Evolutionary conservation across 345 rosid species (phyloP), one percentile per base, ranked within the genome.

Genomic region (Hypericum perforatum): DNA sequence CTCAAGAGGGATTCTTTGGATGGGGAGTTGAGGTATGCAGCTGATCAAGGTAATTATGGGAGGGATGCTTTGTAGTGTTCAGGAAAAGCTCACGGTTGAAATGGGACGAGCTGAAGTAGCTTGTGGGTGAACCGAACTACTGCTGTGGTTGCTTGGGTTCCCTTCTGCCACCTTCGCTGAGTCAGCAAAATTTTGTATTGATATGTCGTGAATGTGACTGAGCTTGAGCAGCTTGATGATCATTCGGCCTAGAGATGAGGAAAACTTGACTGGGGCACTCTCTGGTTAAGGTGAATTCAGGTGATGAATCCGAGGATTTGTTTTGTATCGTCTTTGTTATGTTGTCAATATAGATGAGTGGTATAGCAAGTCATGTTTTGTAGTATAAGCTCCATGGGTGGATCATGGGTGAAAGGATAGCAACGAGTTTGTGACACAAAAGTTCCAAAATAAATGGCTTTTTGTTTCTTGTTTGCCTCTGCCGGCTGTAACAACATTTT

Each of bases 301-400:
- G 85, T 76, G 78, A 80, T 68, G 52, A 70, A 68, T 76, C 63
- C 52, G 68, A 59, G 57, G 39, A 63, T 54, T 54, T 66, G 63
- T 63, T 54, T 62, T 67, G 56, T 73, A 68, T 72, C 72, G 41
- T 44, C 60, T 70, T 72, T 61, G 55, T 72, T 67, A 69, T 74
- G 62, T 56, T 63, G 46, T 57, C 51, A 67, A 40, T 59, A 41
- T 63, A 43, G 58, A 37, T 62, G 63, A 45, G 52, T 70, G 66
- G 56, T 55, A 53, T 56, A 45, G 45, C 46, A 63, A 51, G 64
- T 78, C 61, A 45, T 41, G 66, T 59, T 69, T 72, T 68, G 65
- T 64, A 60, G 71, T 39, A 55, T 66, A 71, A 60, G 58, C 57
- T 55, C 16, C 43, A 29, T 32, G 57, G 32, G 32, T 74, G 74